These are phyloP conservation scores for Kodamaea derodonti DNA, from an alignment of 1,139 yeast species.

Conservation along the genomic window DNA sequence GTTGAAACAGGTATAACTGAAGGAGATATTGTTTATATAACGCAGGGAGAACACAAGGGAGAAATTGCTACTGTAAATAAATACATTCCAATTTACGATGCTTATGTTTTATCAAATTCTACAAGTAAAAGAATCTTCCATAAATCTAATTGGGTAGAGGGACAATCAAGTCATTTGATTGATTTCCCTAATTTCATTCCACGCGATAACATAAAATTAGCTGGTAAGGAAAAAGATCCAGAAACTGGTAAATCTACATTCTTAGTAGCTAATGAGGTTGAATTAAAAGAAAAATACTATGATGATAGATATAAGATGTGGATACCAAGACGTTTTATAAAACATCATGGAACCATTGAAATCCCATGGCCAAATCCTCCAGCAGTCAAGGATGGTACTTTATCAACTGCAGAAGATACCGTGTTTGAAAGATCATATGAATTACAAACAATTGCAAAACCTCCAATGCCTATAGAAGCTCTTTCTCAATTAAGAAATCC, in stretches of 20 bases:
- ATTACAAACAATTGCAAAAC: slow-evolving; percentile 61
- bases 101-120: slow-evolving; percentile 34
- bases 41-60: slow-evolving; percentile 69
- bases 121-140: slow-evolving; percentile 47
- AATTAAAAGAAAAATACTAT: slow-evolving; percentile 62
- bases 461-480: slow-evolving; percentile 69
- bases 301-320: slow-evolving; percentile 71
- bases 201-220: slow-evolving; percentile 47
- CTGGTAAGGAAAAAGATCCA: slow-evolving; percentile 69
- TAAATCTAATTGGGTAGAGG: slow-evolving; percentile 66
- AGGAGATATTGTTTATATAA: slow-evolving; percentile 49
- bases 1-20: slow-evolving; percentile 35
- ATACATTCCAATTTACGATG: slow-evolving; percentile 28
- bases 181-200: slow-evolving; percentile 61
- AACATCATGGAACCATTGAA: slow-evolving; percentile 59
- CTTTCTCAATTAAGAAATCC: slow-evolving; percentile 72
- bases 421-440: slow-evolving; percentile 74
- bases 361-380: slow-evolving; percentile 93
- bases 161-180: slow-evolving; percentile 69
- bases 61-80: slow-evolving; percentile 52
- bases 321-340: slow-evolving; percentile 76
- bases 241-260: slow-evolving; percentile 53
- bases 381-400: slow-evolving; percentile 53
- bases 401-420: slow-evolving; percentile 54
- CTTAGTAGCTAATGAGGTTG: slow-evolving; percentile 76